phyloP scores from a whole-genome alignment of 2,329 filamentous ascomycete genomes.

The Phoma sp. region DNA sequence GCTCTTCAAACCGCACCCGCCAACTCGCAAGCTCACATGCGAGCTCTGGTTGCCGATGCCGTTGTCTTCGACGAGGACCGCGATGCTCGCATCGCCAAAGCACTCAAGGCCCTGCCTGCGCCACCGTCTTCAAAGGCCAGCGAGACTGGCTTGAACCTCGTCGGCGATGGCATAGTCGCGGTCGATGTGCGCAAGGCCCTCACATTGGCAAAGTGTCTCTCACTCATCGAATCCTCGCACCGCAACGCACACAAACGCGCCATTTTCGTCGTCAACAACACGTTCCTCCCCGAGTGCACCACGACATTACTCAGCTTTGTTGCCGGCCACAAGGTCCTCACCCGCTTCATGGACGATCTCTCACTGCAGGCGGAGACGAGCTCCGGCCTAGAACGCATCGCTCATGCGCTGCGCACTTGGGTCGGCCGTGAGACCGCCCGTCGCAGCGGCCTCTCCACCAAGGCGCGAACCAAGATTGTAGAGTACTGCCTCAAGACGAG shows the following conservation, averaged over 20 bases:
- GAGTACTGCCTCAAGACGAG: conserved; percentile 52
- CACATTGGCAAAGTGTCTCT: conserved; percentile 66
- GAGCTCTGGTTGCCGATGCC: conserved; percentile 66
- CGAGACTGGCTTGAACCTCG: conserved; percentile 51
- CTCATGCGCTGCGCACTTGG: conserved; percentile 55
- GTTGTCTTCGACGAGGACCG: conserved; percentile 64
- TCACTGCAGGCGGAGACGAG: conserved; percentile 43
- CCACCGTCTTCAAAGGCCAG: conserved; percentile 43
- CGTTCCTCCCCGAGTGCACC: conserved; percentile 48
- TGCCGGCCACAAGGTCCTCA: conserved; percentile 53
- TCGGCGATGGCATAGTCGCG: conserved; percentile 64
- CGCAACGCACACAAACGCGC: conserved; percentile 48
- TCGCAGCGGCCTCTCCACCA: conserved; percentile 50
- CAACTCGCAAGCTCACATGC: conserved; percentile 72
- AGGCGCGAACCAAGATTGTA: conserved; percentile 50
- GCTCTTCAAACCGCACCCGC: conserved; percentile 79
- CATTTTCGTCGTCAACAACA: conserved; percentile 49
- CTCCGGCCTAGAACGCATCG: conserved; percentile 53
- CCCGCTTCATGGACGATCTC: conserved; percentile 45
- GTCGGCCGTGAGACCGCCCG: conserved; percentile 54
- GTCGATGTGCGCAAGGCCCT: conserved; percentile 65
- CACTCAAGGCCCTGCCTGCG: conserved; percentile 61
- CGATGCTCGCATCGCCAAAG: conserved; percentile 59
- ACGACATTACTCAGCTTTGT: conserved; percentile 57
- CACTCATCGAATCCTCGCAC: conserved; percentile 54